Conservation (phyloP, 2,329 filamentous ascomycete genomes). For the Sphaerostilbella broomeana region DNA sequence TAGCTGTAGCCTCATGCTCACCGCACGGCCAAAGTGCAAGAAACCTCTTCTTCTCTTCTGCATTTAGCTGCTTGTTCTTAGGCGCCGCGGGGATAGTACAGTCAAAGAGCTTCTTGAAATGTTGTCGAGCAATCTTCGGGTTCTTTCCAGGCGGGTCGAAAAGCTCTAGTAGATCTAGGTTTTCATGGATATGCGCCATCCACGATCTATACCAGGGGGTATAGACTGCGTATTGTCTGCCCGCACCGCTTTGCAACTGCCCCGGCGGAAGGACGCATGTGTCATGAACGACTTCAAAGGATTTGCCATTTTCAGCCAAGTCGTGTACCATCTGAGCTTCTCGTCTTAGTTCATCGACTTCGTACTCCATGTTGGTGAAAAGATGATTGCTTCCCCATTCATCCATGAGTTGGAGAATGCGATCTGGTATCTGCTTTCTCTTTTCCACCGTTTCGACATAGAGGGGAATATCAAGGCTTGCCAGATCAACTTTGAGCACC, state of each 20-base stretch:
- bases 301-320: conserved; percentile 56
- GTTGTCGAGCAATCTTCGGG: conserved; percentile 29
- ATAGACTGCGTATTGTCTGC: conserved; percentile 79
- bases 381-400: conserved; percentile 70
- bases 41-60: conserved; percentile 53
- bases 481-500: conserved; percentile 60
- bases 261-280: conserved; percentile 78
- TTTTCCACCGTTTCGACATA: conserved; percentile 65
- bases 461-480: conserved; percentile 67
- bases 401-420: conserved; percentile 58
- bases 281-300: conserved; percentile 69
- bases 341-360: conserved; percentile 79
- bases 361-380: conserved; percentile 82
- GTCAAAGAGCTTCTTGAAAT: conserved; percentile 53
- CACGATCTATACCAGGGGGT: conserved; percentile 75
- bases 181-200: conserved; percentile 64
- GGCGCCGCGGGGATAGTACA: conserved; percentile 55
- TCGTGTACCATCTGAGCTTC: conserved; percentile 60
- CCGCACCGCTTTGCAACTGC: conserved; percentile 55
- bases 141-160: conserved; percentile 43
- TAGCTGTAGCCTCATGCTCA: conserved; percentile 60
- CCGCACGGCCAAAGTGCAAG: conserved; percentile 64
- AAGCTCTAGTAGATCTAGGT: conserved; percentile 59
- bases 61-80: conserved; percentile 52
- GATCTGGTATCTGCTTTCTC: conserved; percentile 53